phyloP scores from a whole-genome alignment of 1,139 yeast species.

The Wickerhamomyces sp. region DNA sequence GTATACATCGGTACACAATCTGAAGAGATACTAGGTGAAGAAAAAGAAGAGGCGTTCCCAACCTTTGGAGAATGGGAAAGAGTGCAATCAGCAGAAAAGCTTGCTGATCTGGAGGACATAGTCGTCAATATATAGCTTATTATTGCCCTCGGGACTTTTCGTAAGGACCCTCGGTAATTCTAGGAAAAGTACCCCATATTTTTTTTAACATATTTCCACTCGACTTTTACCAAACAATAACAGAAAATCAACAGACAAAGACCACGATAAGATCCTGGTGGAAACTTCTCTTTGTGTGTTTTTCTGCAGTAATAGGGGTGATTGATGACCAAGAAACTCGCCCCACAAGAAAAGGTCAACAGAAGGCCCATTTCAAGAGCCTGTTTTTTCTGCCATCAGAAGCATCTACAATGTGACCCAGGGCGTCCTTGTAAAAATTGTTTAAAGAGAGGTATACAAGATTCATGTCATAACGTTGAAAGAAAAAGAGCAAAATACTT shows the following conservation, averaged over 20 bases:
- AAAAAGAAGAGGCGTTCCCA: neutral
- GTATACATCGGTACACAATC: conserved; percentile 21
- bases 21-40: neutral
- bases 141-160: no score
- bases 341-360: conserved; percentile 45
- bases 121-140: conserved; percentile 8
- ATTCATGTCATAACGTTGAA: conserved; percentile 53
- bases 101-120: conserved; percentile 6
- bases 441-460: conserved; percentile 51
- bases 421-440: conserved; percentile 68
- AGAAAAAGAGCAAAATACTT: conserved; percentile 45
- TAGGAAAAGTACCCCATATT: no score
- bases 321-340: conserved; percentile 53
- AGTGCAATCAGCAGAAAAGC: conserved; percentile 2
- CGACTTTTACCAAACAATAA: neutral
- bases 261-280: no score
- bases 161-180: no score
- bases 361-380: conserved; percentile 66
- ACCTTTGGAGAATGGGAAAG: conserved; percentile 2
- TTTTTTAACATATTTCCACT: no score
- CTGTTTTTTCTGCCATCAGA: conserved; percentile 65
- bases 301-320: conserved; percentile 1
- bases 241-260: neutral
- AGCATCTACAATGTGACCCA: conserved; percentile 62
- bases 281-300: neutral